Conservation (phyloP, 805 yeast genomes). For the Candida piceae region DNA sequence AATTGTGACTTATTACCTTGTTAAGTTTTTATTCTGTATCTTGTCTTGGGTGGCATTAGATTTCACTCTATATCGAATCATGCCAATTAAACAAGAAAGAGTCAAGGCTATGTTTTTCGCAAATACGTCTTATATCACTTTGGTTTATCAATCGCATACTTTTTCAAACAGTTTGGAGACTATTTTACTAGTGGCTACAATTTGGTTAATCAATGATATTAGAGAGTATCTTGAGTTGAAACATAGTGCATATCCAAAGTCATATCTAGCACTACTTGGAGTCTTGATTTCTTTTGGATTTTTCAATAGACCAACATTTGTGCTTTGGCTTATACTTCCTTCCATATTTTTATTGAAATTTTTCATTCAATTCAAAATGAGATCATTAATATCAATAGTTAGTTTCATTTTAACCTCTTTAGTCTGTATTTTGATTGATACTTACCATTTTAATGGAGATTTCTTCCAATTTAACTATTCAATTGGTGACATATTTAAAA, state of each 20-base stretch:
- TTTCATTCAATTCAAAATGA: conserved; percentile 31
- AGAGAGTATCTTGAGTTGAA: conserved; percentile 16
- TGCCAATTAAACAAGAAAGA: conserved; percentile 31
- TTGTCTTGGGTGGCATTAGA: conserved; percentile 30
- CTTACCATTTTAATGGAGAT: conserved; percentile 32
- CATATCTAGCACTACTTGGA: no score
- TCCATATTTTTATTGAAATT: conserved; percentile 39
- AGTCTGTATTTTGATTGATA: conserved; percentile 48
- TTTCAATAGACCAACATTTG: conserved; percentile 83
- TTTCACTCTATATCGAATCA: conserved; percentile 25
- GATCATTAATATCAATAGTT: conserved; percentile 29
- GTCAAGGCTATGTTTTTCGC: conserved; percentile 41
- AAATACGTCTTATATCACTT: conserved; percentile 63
- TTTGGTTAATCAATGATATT: conserved; percentile 42
- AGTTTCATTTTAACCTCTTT: conserved; percentile 34
- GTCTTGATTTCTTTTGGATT: conserved; percentile 48
- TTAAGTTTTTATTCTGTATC: conserved; percentile 42
- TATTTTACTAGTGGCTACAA: conserved; percentile 41
- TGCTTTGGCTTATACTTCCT: conserved; percentile 70
- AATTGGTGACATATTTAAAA: neutral
- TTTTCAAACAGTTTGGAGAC: conserved; percentile 88
- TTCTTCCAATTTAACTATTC: no score
- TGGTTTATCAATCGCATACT: conserved; percentile 79
- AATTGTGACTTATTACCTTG: conserved; percentile 44
- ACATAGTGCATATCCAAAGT: conserved; percentile 1